phyloP scores from a whole-genome alignment of 768 basidiomycete species.

The Boletus barrowsii region DNA sequence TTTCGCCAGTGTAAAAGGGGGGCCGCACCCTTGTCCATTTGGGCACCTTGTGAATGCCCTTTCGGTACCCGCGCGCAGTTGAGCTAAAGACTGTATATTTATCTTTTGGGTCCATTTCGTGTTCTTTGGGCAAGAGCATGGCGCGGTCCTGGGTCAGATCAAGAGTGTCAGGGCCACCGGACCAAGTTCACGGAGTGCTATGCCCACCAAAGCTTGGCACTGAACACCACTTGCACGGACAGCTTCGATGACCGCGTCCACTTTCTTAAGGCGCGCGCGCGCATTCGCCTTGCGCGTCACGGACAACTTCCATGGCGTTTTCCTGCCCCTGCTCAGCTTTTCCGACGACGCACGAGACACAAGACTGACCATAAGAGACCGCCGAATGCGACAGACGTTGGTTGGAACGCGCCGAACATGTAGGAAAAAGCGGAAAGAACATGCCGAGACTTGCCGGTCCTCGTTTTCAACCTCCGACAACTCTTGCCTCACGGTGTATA shows the following conservation, averaged over 20 bases:
- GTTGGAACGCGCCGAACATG: slow-evolving; percentile 89
- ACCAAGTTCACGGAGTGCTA: not conserved
- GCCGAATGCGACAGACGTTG: slow-evolving; percentile 58
- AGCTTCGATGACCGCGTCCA: slow-evolving; percentile 90
- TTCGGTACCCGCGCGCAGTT: slow-evolving; percentile 73
- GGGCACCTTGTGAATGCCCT: slow-evolving; percentile 96
- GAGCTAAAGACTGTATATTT: slow-evolving; percentile 92
- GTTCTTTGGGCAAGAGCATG: slow-evolving; percentile 84
- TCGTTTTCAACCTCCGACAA: slow-evolving; percentile 28
- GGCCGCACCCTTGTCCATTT: slow-evolving; percentile 87
- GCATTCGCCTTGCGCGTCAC: slow-evolving; percentile 90
- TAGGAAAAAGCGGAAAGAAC: slow-evolving; percentile 1
- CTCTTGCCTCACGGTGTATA: not conserved
- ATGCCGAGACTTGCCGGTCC: slow-evolving; percentile 24
- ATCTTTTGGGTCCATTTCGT: slow-evolving; percentile 88
- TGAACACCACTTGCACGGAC: slow-evolving; percentile 80
- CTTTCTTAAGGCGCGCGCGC: slow-evolving; percentile 82
- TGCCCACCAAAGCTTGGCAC: slow-evolving; percentile 70
- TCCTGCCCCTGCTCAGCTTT: slow-evolving; percentile 51
- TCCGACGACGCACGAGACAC: not conserved
- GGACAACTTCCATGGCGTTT: slow-evolving; percentile 91
- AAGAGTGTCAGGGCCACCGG: not conserved
- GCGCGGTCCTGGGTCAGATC: slow-evolving; percentile 56
- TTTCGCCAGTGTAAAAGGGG: not conserved
- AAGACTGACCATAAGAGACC: slow-evolving; percentile 79